phyloP scores from a whole-genome alignment of 139 green algal genomes.

The Yamagishiella unicocca region DNA sequence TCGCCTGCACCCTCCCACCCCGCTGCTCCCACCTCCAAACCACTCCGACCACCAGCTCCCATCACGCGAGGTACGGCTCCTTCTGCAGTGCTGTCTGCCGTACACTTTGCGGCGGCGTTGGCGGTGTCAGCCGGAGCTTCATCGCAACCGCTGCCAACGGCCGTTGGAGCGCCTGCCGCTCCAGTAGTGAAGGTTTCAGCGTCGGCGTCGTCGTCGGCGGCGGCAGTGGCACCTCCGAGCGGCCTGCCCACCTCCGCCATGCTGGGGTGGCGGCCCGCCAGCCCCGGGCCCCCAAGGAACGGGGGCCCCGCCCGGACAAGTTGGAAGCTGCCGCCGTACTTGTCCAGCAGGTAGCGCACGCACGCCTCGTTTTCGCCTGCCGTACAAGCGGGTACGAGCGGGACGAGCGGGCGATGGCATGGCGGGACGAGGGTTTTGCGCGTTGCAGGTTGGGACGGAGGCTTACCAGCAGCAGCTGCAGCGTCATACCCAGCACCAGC shows the following conservation, averaged over 20 bases:
- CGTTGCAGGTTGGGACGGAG: too few species aligned
- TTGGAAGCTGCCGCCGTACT: conserved; percentile 67
- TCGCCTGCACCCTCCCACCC: conserved; percentile 1
- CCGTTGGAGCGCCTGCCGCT: too few species aligned
- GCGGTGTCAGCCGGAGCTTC: background rate
- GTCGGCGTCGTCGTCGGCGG: background rate
- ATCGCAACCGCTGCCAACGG: too few species aligned
- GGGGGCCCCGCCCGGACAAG: conserved; percentile 70
- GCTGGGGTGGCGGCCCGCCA: conserved; percentile 58
- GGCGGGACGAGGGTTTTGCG: too few species aligned
- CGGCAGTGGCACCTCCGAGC: background rate
- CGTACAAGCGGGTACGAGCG: too few species aligned
- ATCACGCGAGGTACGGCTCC: background rate
- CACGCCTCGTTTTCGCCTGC: conserved; percentile 93
- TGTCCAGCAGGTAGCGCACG: conserved; percentile 88
- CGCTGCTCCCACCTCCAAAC: too few species aligned
- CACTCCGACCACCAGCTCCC: too few species aligned
- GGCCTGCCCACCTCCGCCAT: background rate
- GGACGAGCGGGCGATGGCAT: too few species aligned
- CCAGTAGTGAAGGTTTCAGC: background rate
- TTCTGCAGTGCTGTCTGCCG: background rate
- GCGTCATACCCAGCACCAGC: too few species aligned
- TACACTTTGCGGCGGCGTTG: background rate
- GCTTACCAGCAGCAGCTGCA: too few species aligned
- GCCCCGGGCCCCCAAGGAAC: conserved; percentile 69